phyloP scores from a whole-genome alignment of 2,329 filamentous ascomycete species.

The Purpureocillium takamizusanense region DNA sequence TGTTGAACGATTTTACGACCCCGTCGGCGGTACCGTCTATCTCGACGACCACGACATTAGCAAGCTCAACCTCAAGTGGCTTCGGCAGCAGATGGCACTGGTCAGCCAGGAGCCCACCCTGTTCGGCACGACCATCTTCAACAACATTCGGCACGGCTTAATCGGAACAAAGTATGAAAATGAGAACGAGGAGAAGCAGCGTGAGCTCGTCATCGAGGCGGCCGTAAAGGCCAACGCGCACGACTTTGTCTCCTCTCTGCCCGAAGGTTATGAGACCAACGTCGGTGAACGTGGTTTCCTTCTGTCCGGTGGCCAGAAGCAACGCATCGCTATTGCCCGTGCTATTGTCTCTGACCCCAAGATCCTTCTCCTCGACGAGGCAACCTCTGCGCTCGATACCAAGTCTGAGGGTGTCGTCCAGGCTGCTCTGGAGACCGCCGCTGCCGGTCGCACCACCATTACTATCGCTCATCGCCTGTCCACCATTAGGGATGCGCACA shows the following conservation, averaged over 20 bases:
- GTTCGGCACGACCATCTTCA: constrained; percentile 80
- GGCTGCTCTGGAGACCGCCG: constrained; percentile 78
- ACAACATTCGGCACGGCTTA: constrained; percentile 85
- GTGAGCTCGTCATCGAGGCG: constrained; percentile 65
- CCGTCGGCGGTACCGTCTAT: constrained; percentile 67
- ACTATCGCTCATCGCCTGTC: constrained; percentile 92
- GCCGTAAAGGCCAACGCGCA: constrained; percentile 90
- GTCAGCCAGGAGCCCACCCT: constrained; percentile 91
- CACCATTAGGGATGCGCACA: constrained; percentile 88
- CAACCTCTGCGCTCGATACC: constrained; percentile 87
- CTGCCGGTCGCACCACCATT: constrained; percentile 84
- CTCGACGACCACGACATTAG: constrained; percentile 78
- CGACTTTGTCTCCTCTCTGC: constrained; percentile 74
- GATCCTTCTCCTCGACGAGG: constrained; percentile 87
- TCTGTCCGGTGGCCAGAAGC: constrained; percentile 90
- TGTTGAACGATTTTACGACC: constrained; percentile 89
- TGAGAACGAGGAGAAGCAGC: constrained; percentile 57
- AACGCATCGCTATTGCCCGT: constrained; percentile 88
- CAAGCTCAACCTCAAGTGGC: constrained; percentile 77
- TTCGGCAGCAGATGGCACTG: constrained; percentile 83
- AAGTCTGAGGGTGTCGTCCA: constrained; percentile 93
- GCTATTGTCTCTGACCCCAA: constrained; percentile 88
- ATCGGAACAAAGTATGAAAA: constrained; percentile 72
- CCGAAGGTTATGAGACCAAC: constrained; percentile 85
- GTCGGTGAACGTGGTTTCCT: constrained; percentile 94